Percentiles rank a stretch among this genome's conserved stretches.
phyloP scores from a whole-genome alignment of 768 basidiomycete genomes.

The Phallus indusiatus region DNA sequence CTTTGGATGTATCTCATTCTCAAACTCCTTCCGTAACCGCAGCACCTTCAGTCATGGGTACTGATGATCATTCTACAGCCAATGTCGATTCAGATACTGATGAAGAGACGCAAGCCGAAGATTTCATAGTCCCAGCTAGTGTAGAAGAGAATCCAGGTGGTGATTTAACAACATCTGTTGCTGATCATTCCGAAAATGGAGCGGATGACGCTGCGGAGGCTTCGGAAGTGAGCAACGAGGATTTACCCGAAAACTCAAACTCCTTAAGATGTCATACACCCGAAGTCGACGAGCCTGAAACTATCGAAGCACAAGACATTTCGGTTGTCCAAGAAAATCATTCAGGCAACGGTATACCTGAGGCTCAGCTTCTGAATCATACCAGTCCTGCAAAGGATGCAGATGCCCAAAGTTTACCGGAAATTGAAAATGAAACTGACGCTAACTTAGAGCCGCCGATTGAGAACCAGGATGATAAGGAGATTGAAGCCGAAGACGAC shows the following conservation, averaged over 20 bases:
- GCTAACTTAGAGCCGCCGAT: not conserved
- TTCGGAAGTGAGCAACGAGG: not conserved
- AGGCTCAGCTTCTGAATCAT: not conserved
- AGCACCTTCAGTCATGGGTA: not conserved
- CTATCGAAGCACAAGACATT: not conserved
- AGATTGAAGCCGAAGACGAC: conserved; percentile 10
- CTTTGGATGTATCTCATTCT: not conserved
- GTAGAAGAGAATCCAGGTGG: no score
- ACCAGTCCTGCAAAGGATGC: not conserved
- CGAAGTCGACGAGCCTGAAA: not conserved
- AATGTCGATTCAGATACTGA: not conserved
- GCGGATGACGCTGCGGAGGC: no score
- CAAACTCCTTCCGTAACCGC: not conserved
- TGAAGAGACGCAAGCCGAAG: not conserved
- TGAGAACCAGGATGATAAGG: not conserved
- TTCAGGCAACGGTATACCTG: not conserved
- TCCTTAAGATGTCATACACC: not conserved
- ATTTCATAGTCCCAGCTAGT: no score
- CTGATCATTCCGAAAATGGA: no score
- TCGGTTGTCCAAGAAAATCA: not conserved
- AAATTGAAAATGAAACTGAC: not conserved
- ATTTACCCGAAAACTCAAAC: not conserved
- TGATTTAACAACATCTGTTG: no score
- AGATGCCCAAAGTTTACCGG: not conserved
- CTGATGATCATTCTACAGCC: not conserved